These are phyloP conservation scores for Rusavskia elegans DNA, from an alignment of 495 filamentous ascomycete species.

Conservation along the genomic window DNA sequence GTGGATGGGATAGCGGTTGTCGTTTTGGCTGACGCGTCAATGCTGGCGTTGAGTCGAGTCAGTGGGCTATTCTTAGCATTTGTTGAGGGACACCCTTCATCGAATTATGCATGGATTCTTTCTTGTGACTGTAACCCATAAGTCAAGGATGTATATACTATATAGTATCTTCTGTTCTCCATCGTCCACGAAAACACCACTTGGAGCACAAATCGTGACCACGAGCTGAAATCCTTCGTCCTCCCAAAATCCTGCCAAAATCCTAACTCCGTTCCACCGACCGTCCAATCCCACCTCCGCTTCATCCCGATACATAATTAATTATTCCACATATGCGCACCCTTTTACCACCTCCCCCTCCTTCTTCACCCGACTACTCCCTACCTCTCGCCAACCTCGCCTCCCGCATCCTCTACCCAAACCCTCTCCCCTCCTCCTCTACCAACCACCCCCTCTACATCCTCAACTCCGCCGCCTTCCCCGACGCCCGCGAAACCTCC, in stretches of 20 bases:
- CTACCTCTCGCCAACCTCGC: constrained; percentile 22
- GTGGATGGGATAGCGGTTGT: neutral
- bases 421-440: constrained; percentile 27
- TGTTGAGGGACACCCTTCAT: neutral
- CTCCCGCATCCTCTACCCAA: constrained; percentile 32
- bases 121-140: neutral
- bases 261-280: constrained; percentile 7
- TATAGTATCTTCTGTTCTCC: neutral
- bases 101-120: neutral
- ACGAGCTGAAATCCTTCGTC: neutral
- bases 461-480: constrained; percentile 39
- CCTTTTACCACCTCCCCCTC: constrained; percentile 13
- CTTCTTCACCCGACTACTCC: constrained; percentile 23
- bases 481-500: constrained; percentile 30
- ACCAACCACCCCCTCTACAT: constrained; percentile 32
- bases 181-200: too few relatives aligned
- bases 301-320: neutral
- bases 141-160: neutral
- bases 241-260: neutral
- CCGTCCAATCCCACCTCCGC: neutral
- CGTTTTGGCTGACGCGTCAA: neutral
- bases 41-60: neutral
- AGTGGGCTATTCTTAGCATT: neutral
- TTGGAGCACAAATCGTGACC: neutral
- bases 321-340: neutral